Base-by-base conservation (phyloP, 805 yeast species). In the Barnettozyma californica region DNA sequence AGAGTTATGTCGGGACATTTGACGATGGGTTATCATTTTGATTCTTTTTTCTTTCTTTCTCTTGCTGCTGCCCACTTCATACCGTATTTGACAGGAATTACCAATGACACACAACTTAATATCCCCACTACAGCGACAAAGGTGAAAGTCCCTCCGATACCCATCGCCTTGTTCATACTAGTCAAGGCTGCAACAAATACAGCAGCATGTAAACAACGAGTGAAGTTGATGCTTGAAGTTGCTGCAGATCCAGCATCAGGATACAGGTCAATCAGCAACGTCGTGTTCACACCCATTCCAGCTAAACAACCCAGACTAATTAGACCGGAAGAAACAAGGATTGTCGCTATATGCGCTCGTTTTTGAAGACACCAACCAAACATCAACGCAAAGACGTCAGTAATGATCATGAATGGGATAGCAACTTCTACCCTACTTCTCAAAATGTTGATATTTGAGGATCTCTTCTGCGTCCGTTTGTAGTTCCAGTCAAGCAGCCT, bases 141-240 rank as follows among this genome's bases (percentile, higher is more conserved):
- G 0, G 95, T 82, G 58, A 81, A 87, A 1, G 87, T 77, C 16
- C 96, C 94, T 1, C 96, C 96, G 11, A 77, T 65, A 0, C 79
- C 78, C 78, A 90, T 70, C 0, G 68, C 51, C 0, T 48, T 47
- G 13, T 73, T 69, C 92, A 90, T 85, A 43, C 67, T 73, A 19
- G 80, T 75, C 19, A 87, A 69, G 3, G 81, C 82, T 0, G 87
- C 94, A 19, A 84, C 74, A 39, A 85, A 81, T 1, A 79, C 73
- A 0, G 95, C 95, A 27, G 84, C 83, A 43, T 80, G 57, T n/a
- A 78, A 69, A 61, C 96, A 90, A 56, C 97, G 70, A 20, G 81
- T 72, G 26, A 89, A 67, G 59, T 90, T 90, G 53, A 84, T 71
- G 44, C 85, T 73, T 9, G 94, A 84, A 1, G 88, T 76, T 5